Percentiles rank a stretch among this genome's conserved stretches.
Conservation (phyloP, 106 monocot species). For the Alisma plantagoaquatica region DNA sequence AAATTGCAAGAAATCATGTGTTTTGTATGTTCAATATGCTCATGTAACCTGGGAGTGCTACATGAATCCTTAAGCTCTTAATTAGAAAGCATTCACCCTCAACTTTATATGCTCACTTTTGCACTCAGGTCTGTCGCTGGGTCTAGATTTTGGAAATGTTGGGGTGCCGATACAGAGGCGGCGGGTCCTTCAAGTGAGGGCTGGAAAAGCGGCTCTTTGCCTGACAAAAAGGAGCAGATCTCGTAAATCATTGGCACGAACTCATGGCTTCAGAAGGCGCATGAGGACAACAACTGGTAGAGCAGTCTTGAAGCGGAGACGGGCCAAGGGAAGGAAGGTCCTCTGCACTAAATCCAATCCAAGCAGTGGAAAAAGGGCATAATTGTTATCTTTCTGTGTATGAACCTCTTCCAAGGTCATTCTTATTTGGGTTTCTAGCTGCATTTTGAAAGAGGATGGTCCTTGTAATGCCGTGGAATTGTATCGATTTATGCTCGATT, state of each 20-base stretch:
- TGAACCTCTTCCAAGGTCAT: too few species aligned
- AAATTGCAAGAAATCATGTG: too few species aligned
- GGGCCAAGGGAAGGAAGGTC: too few species aligned
- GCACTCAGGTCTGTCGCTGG: slow-evolving; percentile 40
- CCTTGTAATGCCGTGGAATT: too few species aligned
- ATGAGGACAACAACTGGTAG: slow-evolving; percentile 60
- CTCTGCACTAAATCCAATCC: slow-evolving; percentile 69
- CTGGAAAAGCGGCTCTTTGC: slow-evolving; percentile 53
- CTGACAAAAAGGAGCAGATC: slow-evolving; percentile 68
- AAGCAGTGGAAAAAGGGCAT: slow-evolving; percentile 36
- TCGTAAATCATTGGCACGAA: slow-evolving; percentile 74
- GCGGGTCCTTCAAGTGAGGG: slow-evolving; percentile 38
- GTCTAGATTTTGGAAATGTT: slow-evolving; percentile 17
- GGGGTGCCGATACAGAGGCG: slow-evolving; percentile 9
- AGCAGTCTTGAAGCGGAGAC: slow-evolving; percentile 41
- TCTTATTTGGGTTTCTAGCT: too few species aligned
- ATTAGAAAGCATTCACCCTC: too few species aligned
- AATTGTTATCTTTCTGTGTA: slow-evolving; percentile 1
- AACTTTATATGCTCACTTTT: too few species aligned
- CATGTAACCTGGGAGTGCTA: too few species aligned
- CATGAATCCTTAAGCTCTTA: too few species aligned
- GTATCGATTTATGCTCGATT: too few species aligned
- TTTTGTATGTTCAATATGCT: too few species aligned
- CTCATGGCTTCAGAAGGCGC: slow-evolving; percentile 65
- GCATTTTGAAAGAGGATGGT: too few species aligned